These are phyloP conservation scores for Mycena belliarum DNA, from an alignment of 768 basidiomycete species.

Conservation along the genomic window DNA sequence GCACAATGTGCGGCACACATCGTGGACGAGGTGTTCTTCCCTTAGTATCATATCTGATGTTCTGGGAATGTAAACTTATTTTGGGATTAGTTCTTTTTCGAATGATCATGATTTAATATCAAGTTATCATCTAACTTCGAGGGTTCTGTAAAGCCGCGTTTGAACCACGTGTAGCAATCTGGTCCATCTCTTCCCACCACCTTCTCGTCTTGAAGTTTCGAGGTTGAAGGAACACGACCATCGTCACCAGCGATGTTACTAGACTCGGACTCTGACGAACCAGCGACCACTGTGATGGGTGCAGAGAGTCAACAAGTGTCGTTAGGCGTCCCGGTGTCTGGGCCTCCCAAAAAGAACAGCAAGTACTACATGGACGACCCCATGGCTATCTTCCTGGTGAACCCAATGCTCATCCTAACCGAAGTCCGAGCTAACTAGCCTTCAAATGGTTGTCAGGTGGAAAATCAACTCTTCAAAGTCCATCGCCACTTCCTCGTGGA, in stretches of 20 bases:
- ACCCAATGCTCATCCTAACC: not conserved
- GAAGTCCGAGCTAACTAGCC: too few species aligned
- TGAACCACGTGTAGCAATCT: slow-evolving; percentile 3
- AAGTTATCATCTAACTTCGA: slow-evolving; percentile 5
- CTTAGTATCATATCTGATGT: too few species aligned
- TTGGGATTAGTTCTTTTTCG: not conserved
- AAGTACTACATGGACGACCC: slow-evolving; percentile 26
- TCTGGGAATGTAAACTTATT: not conserved
- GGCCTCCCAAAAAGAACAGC: not conserved
- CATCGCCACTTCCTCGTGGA: slow-evolving; percentile 40
- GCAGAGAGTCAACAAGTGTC: not conserved
- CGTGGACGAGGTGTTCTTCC: slow-evolving; percentile 21
- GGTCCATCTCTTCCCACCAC: not conserved
- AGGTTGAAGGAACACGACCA: too few species aligned
- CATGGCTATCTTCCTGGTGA: slow-evolving; percentile 25
- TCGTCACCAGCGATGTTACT: too few species aligned
- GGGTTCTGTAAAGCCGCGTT: not conserved
- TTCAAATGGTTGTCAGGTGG: slow-evolving; percentile 32
- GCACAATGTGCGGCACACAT: slow-evolving; percentile 14
- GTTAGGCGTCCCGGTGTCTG: not conserved
- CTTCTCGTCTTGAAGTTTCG: too few species aligned
- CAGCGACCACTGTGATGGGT: not conserved
- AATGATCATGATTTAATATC: slow-evolving; percentile 8
- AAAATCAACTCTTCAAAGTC: slow-evolving; percentile 39
- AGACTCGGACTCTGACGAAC: too few species aligned